Base-by-base conservation (phyloP, 176 grass and related monocot species). In the Pontederia crassipes region DNA sequence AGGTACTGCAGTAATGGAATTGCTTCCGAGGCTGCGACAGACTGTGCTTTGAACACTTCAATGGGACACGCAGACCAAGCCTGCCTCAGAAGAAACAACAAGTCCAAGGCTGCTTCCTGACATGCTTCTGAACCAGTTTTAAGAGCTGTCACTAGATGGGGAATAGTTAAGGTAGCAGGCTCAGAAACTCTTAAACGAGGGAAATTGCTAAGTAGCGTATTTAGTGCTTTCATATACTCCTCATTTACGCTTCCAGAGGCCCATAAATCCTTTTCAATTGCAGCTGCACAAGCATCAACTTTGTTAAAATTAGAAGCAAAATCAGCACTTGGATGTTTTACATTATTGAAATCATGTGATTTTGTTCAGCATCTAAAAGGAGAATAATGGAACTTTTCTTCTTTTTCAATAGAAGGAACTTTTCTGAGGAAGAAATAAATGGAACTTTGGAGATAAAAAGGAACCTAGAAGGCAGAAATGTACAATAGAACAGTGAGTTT, bases 211-310 rank as follows among this genome's bases (percentile, higher is more conserved):
- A 98, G 81, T 45, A 98, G 80, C 65, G 94, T 74, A 28, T 88
- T 98, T 48, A 98, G 79, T 48, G 94, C 88, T 82, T 93, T 98
- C 60, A 98, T 79, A 75, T 98, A 98, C 57, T 98, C 94, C 69
- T 98, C 94, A 49, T 86, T 98, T 54, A 84, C 88, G 74, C 94
- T 98, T 57, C 94, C 88, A 45, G 82, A 75, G 49, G 88, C 79
- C 94, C 94, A 98, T 86, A 98, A 93, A 81, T 98, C 94, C 71
- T 98, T 98, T 68, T 98, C 94, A 46, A 98, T 93, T 14, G 94
- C 89, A 83, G 94, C 94, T 98, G 85, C 70, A 70, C 8, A 10
- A 10, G 62, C 26, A 10, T 46, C 32, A 62, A 65, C 13, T 40
- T 40, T 40, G 1, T 40, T 40, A 40, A 40, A 40, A 40, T 40